A percentile compares a stretch with the other conserved stretches of the same genome.
Conservation (phyloP, 192 early-diverging fungal species). For the Dimargaris xerosporica region DNA sequence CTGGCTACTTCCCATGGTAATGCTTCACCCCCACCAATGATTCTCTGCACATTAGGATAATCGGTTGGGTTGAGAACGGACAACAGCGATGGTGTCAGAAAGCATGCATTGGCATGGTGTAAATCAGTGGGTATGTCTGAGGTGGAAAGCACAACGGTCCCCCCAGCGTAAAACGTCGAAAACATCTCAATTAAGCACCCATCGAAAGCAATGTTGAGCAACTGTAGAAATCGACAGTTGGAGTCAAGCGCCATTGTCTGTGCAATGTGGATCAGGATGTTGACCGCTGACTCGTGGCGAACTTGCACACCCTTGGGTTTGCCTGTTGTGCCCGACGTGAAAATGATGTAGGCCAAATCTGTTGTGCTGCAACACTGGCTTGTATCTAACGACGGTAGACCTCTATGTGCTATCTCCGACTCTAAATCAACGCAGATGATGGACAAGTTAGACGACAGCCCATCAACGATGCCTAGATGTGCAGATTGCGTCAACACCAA, state of each 20-base stretch:
- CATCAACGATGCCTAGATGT: not conserved
- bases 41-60: not conserved
- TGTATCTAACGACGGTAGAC: not conserved
- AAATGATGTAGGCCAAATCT: too few relatives aligned
- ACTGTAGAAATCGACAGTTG: not conserved
- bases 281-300: not conserved
- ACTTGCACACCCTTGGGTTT: constrained; percentile 2
- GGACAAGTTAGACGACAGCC: not conserved
- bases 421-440: too few relatives aligned
- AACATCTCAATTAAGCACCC: not conserved
- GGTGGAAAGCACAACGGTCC: not conserved
- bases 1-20: not conserved
- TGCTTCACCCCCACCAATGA: not conserved
- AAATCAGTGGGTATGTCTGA: not conserved
- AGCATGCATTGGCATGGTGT: not conserved
- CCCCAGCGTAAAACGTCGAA: not conserved
- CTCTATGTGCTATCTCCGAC: not conserved
- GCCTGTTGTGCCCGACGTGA: constrained; percentile 6
- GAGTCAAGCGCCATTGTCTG: not conserved
- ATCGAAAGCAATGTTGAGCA: not conserved
- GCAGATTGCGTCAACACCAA: not conserved
- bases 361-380: not conserved
- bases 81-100: not conserved
- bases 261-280: not conserved
- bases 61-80: not conserved